Conservation (phyloP, 352 stramenopile species). For the Peronospora belbahrii region DNA sequence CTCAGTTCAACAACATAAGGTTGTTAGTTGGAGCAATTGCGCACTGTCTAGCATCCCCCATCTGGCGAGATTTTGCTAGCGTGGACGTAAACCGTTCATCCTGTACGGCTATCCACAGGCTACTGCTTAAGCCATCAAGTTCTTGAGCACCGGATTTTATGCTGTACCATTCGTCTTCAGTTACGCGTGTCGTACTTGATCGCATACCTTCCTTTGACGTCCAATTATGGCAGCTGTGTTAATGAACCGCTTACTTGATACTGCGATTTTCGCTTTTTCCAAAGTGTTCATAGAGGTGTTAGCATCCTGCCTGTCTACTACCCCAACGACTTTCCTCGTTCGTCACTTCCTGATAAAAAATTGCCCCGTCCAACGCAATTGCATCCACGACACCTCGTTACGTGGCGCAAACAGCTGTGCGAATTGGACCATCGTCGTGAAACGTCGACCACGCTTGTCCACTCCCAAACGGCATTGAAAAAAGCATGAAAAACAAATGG, state of each 20-base stretch:
- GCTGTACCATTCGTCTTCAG: conserved; percentile 12
- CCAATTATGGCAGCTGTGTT: conserved; percentile 2
- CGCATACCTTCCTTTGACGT: conserved; percentile 17
- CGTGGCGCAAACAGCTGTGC: conserved; percentile 37
- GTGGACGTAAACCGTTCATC: conserved; percentile 22
- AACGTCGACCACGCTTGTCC: conserved; percentile 23
- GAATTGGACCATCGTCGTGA: conserved; percentile 28
- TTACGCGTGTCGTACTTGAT: conserved; percentile 3
- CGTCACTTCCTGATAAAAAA: conserved; percentile 13
- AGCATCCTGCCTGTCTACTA: conserved; percentile 18
- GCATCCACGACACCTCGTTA: conserved; percentile 22
- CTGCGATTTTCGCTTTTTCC: conserved; percentile 24
- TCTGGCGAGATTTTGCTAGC: conserved; percentile 8
- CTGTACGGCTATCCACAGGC: conserved; percentile 29
- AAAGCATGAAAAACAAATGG: conserved; percentile 34
- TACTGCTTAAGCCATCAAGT: conserved; percentile 6
- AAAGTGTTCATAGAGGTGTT: conserved; percentile 10
- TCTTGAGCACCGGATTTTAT: conserved; percentile 23
- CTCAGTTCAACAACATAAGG: conserved; percentile 10
- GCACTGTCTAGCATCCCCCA: neutral
- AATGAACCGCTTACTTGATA: conserved; percentile 1
- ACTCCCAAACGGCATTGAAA: conserved; percentile 35
- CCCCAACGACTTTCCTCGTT: conserved; percentile 39
- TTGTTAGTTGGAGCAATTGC: conserved; percentile 25
- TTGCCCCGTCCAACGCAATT: neutral